These are phyloP conservation scores for Inonotus hispidus DNA, from an alignment of 1,284 basidiomycete species.

Conservation along the genomic window DNA sequence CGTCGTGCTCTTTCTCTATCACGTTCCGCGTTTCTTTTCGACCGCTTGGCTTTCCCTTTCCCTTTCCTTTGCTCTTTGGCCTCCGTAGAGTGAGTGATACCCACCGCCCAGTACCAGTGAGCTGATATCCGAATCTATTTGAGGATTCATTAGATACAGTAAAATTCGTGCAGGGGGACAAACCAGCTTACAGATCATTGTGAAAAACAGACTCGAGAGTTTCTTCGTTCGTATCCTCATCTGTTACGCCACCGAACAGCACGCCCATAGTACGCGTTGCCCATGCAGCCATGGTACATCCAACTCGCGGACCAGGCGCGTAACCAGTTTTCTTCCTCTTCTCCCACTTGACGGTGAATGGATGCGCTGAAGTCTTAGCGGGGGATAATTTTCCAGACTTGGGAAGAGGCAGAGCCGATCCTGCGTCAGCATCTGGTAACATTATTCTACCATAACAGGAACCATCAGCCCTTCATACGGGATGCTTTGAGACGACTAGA, in stretches of 20 bases:
- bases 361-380: constrained; percentile 37
- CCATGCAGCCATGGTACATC: constrained; percentile 86
- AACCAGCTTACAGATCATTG: constrained; percentile 65
- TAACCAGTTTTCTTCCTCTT: constrained; percentile 77
- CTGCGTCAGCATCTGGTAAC: constrained; percentile 27
- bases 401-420: constrained; percentile 13
- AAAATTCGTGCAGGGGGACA: not conserved
- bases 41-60: constrained; percentile 25
- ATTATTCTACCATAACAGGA: constrained; percentile 30
- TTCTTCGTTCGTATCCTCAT: constrained; percentile 86
- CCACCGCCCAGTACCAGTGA: constrained; percentile 78
- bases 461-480: not conserved
- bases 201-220: constrained; percentile 80
- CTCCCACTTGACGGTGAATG: constrained; percentile 76
- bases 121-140: constrained; percentile 74
- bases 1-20: constrained; percentile 22
- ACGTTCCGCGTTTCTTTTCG: constrained; percentile 38
- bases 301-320: constrained; percentile 66
- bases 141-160: not conserved
- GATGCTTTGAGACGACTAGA: not conserved
- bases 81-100: constrained; percentile 67
- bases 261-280: constrained; percentile 62
- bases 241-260: constrained; percentile 88
- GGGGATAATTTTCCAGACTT: constrained; percentile 30
- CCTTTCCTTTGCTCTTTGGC: constrained; percentile 54